A percentile compares a stretch with the other conserved stretches of the same genome.
Evolutionary conservation across 495 filamentous ascomycete species (phyloP).

Genomic region (Ramalina peruviana): DNA sequence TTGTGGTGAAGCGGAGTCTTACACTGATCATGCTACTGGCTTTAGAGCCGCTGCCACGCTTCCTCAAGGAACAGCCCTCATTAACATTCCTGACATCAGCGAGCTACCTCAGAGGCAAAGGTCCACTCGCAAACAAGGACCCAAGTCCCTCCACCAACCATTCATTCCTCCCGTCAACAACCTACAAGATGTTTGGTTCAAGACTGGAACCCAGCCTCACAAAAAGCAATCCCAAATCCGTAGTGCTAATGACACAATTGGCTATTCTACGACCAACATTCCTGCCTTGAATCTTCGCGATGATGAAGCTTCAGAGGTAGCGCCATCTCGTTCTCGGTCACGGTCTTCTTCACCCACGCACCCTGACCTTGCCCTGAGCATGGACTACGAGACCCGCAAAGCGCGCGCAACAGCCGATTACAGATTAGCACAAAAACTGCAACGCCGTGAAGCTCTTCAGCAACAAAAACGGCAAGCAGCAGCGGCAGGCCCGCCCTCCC

Average conservation of each 20-base stretch:
- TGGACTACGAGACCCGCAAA: slow-evolving; percentile 25
- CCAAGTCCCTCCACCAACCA: slow-evolving; percentile 17
- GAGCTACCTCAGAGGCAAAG: slow-evolving; percentile 7
- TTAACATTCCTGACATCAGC: slow-evolving; percentile 11
- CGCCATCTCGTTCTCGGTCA: background rate
- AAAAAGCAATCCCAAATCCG: background rate
- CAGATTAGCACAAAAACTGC: background rate
- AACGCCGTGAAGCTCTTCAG: slow-evolving; percentile 13
- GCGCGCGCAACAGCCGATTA: slow-evolving; percentile 13
- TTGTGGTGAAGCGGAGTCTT: background rate
- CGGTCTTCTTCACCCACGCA: background rate
- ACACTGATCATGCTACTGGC: background rate
- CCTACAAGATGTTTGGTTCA: slow-evolving; percentile 18
- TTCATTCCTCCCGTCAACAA: slow-evolving; percentile 24
- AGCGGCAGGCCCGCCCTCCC: background rate
- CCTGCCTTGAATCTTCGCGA: background rate
- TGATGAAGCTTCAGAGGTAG: background rate
- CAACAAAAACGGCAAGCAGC: slow-evolving; percentile 3
- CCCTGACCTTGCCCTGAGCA: slow-evolving; percentile 18
- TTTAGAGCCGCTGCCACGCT: slow-evolving; percentile 14
- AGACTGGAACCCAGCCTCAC: slow-evolving; percentile 1
- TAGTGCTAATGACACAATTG: background rate
- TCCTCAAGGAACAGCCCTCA: slow-evolving; percentile 15
- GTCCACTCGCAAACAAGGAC: slow-evolving; percentile 5
- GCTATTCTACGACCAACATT: background rate